Percentiles rank a stretch among this genome's conserved stretches.
These are phyloP conservation scores for Trichaptum fuscoviolaceum DNA, from an alignment of 768 basidiomycete genomes.

Conservation along the genomic window DNA sequence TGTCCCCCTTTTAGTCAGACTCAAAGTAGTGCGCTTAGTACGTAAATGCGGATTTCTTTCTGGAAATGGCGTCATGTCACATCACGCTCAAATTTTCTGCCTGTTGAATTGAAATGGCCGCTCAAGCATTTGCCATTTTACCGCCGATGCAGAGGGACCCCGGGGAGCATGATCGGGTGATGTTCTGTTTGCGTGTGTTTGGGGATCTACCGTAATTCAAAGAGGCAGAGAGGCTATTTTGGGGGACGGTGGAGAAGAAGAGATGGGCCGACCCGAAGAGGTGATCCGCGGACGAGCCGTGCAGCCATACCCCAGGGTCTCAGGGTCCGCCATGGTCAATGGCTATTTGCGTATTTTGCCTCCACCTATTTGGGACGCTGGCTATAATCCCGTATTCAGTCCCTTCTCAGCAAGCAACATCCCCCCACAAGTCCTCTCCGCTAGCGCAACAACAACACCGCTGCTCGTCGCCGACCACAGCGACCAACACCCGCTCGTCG, in stretches of 20 bases:
- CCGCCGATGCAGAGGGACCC: neutral
- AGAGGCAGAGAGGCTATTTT: neutral
- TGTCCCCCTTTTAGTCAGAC: neutral
- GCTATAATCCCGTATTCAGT: neutral
- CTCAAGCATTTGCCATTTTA: neutral
- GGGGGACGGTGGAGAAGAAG: slow-evolving; percentile 1
- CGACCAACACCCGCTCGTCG: neutral
- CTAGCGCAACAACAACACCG: neutral
- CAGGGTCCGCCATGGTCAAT: neutral
- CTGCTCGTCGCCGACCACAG: neutral
- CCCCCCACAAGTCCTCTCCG: slow-evolving; percentile 1
- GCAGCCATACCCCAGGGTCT: neutral
- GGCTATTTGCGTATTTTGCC: neutral
- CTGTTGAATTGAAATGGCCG: neutral
- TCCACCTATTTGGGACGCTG: slow-evolving; percentile 1
- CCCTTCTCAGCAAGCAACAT: slow-evolving; percentile 1
- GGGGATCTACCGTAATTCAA: neutral
- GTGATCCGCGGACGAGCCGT: slow-evolving; percentile 1
- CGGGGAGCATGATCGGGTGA: neutral
- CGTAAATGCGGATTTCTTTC: neutral
- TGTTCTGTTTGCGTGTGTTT: neutral
- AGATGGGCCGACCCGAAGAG: slow-evolving; percentile 1
- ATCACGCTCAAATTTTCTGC: neutral
- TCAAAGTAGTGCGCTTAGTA: neutral
- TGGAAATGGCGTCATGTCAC: neutral